Base-by-base conservation (phyloP, 352 stramenopile genomes). In the Globisporangium orthogonon region DNA sequence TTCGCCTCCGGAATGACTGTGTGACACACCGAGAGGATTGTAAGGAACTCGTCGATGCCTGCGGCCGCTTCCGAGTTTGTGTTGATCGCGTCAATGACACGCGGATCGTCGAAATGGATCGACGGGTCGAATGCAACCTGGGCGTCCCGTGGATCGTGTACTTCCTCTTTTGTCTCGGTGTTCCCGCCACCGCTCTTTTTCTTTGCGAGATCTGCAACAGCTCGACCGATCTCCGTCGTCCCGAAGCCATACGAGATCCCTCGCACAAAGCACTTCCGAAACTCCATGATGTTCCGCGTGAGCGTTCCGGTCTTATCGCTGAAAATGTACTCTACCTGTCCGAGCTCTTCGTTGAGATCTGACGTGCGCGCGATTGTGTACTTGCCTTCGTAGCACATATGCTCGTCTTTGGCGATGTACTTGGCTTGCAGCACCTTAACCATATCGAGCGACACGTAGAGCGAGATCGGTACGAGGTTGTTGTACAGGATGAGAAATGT, bases 211-310 rank as follows among this genome's bases (percentile, higher is more conserved):
- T 77, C 66, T 0, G 77, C 77, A 4, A 91, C 82, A 0, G 75
- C 74, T 39, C 70, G 69, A n/a, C 78, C 83, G 15, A 89, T 87
- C 61, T 91, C 79, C 2, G 78, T 89, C 17, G 83, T 91, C 2
- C 86, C 86, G 33, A 87, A 84, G 35, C 89, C 89, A 56, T 96
- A 98, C 7, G 83, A 86, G 2, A 80, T 45, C 33, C 91, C 91
- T 23, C 71, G 66, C 44, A 98, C 75, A 18, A 86, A 90, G 58
- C 90, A 97, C 52, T 95, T 95, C 44, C 91, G 86, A 55, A 98
- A 97, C 67, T 98, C 83, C 96, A 99, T 99, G 29, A 98, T 88
- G 77, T 99, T 99, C 55, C 93, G 87, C n/a, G 97, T 99, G 37
- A 99, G 78, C 35, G 97, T 99, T 9, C 97, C 97, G 9, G 97